A percentile compares a stretch with the other conserved stretches of the same genome.
Conservation (phyloP, 2,329 filamentous ascomycete species). For the Ophioceras dolichostomum region DNA sequence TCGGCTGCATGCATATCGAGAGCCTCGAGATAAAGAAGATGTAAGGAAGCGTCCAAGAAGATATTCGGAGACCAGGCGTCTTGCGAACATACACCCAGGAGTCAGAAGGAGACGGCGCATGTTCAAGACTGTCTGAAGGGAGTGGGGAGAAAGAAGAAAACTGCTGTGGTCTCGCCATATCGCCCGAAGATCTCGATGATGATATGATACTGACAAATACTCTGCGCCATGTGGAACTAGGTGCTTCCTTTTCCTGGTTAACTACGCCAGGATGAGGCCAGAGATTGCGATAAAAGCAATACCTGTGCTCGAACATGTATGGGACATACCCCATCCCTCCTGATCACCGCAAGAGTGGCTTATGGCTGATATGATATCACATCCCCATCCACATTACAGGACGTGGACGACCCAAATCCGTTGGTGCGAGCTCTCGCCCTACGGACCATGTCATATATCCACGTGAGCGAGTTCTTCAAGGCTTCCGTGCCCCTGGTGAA, state of each 20-base stretch:
- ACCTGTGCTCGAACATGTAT: constrained; percentile 69
- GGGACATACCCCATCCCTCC: constrained; percentile 10
- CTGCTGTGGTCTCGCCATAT: too few relatives aligned
- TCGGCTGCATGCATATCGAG: constrained; percentile 87
- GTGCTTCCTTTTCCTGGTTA: constrained; percentile 96
- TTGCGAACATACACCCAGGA: too few relatives aligned
- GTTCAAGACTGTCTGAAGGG: too few relatives aligned
- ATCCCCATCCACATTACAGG: too few relatives aligned
- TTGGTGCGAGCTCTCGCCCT: constrained; percentile 84
- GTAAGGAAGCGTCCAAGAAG: too few relatives aligned
- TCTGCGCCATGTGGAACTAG: constrained; percentile 32
- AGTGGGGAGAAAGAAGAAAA: too few relatives aligned
- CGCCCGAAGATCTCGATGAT: too few relatives aligned
- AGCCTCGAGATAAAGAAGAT: constrained; percentile 99
- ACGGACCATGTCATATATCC: constrained; percentile 93
- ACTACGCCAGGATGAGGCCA: constrained; percentile 89
- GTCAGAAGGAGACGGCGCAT: too few relatives aligned
- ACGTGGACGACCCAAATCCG: constrained; percentile 89
- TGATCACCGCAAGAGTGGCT: constrained; percentile 2
- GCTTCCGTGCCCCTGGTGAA: constrained; percentile 78
- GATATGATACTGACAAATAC: not conserved
- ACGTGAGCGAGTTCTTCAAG: constrained; percentile 91
- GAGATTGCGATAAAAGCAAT: constrained; percentile 90
- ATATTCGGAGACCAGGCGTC: too few relatives aligned
- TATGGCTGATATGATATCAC: constrained; percentile 6